Conservation (phyloP, 1,284 basidiomycete genomes). For the Amylostereum chailletii region DNA sequence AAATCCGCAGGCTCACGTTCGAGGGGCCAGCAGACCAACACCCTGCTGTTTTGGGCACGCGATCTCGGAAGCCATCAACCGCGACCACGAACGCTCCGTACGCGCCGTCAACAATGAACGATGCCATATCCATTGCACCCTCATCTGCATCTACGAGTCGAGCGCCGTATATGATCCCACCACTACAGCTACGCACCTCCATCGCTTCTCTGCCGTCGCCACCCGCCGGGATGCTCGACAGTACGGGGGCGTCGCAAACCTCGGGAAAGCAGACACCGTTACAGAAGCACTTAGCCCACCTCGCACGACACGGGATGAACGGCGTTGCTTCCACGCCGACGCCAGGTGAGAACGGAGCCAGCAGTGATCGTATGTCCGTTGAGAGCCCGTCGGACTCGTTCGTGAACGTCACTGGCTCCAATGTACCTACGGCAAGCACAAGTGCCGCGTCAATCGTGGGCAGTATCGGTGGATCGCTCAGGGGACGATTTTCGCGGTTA, state of each 20-base stretch:
- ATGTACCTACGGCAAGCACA: slow-evolving; percentile 20
- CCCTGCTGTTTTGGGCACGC: neutral
- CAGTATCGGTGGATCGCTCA: slow-evolving; percentile 29
- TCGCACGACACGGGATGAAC: slow-evolving; percentile 71
- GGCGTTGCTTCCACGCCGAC: slow-evolving; percentile 57
- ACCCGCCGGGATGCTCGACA: neutral
- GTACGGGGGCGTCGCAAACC: slow-evolving; percentile 1
- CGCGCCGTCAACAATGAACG: slow-evolving; percentile 7
- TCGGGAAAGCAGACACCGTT: slow-evolving; percentile 58
- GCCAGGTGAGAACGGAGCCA: slow-evolving; percentile 47
- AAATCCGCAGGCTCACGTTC: slow-evolving; percentile 66
- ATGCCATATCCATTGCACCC: slow-evolving; percentile 11
- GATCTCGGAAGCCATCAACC: neutral
- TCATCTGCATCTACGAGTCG: slow-evolving; percentile 27
- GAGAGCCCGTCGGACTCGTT: slow-evolving; percentile 65
- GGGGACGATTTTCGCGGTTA: slow-evolving; percentile 56
- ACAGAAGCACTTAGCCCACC: slow-evolving; percentile 67
- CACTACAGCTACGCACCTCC: slow-evolving; percentile 35
- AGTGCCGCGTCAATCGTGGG: slow-evolving; percentile 25
- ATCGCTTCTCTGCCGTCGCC: slow-evolving; percentile 8
- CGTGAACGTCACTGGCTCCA: slow-evolving; percentile 41
- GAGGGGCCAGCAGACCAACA: slow-evolving; percentile 24
- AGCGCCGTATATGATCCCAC: slow-evolving; percentile 32
- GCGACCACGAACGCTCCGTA: slow-evolving; percentile 1
- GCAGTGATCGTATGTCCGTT: slow-evolving; percentile 48